phyloP scores from a whole-genome alignment of 306 rosid species.

The Echinosophora koreensis region DNA sequence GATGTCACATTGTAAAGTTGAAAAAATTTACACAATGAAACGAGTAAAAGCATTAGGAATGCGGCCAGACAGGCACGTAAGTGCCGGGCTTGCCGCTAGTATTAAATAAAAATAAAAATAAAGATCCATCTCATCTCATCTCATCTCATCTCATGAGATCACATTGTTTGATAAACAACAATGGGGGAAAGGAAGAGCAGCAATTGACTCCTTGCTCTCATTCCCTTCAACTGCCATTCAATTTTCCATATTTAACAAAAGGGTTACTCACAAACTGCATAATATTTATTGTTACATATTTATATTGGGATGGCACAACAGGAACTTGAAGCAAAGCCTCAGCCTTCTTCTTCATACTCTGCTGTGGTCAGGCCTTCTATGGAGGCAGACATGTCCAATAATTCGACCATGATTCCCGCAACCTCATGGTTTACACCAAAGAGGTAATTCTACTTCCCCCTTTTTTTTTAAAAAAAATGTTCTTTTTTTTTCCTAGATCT shows the following conservation, averaged over 20 bases:
- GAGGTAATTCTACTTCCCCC: conserved; percentile 49
- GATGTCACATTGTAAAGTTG: no score
- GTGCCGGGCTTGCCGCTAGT: no score
- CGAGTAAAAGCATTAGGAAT: no score
- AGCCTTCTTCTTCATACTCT: conserved; percentile 22
- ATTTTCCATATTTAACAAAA: conserved; percentile 28
- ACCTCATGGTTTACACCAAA: conserved; percentile 91
- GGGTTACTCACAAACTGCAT: conserved; percentile 25
- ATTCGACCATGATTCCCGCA: conserved; percentile 41
- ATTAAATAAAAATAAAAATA: background rate
- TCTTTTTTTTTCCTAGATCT: conserved; percentile 27
- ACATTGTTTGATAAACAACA: background rate
- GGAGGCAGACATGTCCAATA: conserved; percentile 4
- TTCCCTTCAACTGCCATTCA: conserved; percentile 26
- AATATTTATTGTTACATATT: background rate
- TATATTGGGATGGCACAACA: conserved; percentile 41
- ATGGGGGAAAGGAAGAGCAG: conserved; percentile 10
- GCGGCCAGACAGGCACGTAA: no score
- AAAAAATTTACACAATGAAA: no score
- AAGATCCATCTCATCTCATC: background rate
- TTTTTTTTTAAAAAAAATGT: background rate
- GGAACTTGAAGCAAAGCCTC: conserved; percentile 14
- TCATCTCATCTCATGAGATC: background rate
- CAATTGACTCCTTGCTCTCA: background rate
- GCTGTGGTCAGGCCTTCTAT: conserved; percentile 29